Evolutionary conservation across 163 green algal genomes (phyloP).

Genomic region (Scenedesmus sp.): DNA sequence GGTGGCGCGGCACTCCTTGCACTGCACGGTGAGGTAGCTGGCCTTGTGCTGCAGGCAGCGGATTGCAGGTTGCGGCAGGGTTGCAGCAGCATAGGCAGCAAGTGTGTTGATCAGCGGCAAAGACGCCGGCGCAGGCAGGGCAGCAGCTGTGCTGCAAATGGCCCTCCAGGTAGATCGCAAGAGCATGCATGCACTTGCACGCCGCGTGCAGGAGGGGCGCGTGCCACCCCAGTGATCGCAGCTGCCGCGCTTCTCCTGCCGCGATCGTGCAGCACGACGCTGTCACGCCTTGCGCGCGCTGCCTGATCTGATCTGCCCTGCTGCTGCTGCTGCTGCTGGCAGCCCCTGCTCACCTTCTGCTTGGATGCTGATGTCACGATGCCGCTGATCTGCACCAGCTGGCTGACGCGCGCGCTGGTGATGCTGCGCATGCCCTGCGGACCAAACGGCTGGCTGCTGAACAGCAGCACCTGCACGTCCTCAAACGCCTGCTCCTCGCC

Average conservation of each 20-base stretch:
- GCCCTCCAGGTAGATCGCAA: not conserved
- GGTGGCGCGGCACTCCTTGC: slow-evolving; percentile 84
- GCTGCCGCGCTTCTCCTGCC: not conserved
- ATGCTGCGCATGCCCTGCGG: slow-evolving; percentile 80
- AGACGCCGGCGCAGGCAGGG: not conserved
- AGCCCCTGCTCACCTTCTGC: slow-evolving; percentile 74
- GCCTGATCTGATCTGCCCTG: too few species aligned
- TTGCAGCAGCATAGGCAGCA: not conserved
- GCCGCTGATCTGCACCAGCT: slow-evolving; percentile 96
- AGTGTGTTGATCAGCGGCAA: too few species aligned
- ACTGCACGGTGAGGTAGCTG: slow-evolving; percentile 90
- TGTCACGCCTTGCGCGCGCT: not conserved
- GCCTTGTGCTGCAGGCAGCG: slow-evolving; percentile 83
- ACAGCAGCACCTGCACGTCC: slow-evolving; percentile 78
- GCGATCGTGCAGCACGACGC: not conserved
- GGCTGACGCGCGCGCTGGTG: slow-evolving; percentile 82
- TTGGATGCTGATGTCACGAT: slow-evolving; percentile 96
- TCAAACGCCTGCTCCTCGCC: slow-evolving; percentile 59
- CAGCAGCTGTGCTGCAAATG: too few species aligned
- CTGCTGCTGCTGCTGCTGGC: not conserved
- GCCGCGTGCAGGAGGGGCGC: too few species aligned
- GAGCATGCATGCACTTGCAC: not conserved
- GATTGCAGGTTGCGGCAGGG: not conserved
- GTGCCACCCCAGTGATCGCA: too few species aligned
- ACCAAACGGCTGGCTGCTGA: slow-evolving; percentile 73